Evolutionary conservation across 1,284 basidiomycete genomes (phyloP).

Genomic region (Naganishia cerealis): DNA sequence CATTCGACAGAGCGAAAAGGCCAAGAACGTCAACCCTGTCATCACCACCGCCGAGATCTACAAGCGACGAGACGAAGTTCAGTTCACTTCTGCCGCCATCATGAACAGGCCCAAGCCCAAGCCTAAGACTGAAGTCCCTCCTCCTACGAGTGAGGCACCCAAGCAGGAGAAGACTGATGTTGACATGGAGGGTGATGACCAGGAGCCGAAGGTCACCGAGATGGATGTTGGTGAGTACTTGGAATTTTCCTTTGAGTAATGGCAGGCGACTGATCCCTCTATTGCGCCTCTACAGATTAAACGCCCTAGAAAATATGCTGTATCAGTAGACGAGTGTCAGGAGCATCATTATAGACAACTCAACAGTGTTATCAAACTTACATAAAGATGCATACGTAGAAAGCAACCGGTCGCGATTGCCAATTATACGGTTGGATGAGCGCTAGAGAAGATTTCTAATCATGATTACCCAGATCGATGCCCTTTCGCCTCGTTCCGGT

Average conservation of each 20-base stretch:
- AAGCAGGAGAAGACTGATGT: constrained; percentile 54
- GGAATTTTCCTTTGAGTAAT: too few species aligned
- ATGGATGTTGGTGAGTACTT: constrained; percentile 69
- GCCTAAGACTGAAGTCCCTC: constrained; percentile 60
- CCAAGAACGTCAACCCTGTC: constrained; percentile 82
- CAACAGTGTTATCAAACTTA: constrained; percentile 7
- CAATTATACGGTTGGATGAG: neutral
- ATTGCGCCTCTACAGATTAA: constrained; percentile 10
- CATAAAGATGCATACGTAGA: constrained; percentile 1
- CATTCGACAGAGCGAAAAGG: constrained; percentile 75
- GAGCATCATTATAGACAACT: constrained; percentile 19
- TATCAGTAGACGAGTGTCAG: constrained; percentile 25
- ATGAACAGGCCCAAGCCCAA: constrained; percentile 85
- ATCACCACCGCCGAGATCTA: constrained; percentile 74
- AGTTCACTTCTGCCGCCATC: constrained; percentile 79
- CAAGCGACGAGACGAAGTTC: constrained; percentile 84
- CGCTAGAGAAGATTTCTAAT: neutral
- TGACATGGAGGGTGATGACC: constrained; percentile 51
- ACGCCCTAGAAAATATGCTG: constrained; percentile 3
- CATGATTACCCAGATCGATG: too few species aligned
- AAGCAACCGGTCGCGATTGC: neutral
- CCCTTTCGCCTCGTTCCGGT: too few species aligned
- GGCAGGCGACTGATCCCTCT: neutral
- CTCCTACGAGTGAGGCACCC: constrained; percentile 47
- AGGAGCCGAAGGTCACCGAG: constrained; percentile 62